Conservation (phyloP, 331 rosid genomes). For the Erythrophleum ivorense region DNA sequence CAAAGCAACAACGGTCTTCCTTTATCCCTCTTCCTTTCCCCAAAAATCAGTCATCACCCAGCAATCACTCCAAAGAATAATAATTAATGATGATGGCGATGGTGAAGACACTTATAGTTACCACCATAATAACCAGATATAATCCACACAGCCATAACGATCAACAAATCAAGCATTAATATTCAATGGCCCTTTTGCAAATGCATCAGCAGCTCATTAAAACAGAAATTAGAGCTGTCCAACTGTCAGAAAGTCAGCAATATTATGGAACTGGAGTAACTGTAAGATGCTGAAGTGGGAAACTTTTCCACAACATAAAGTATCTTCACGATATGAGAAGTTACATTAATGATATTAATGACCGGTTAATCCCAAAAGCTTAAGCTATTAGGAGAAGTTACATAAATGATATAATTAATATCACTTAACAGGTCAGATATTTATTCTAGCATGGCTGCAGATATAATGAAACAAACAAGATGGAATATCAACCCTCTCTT, state of each 20-base stretch:
- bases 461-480: neutral
- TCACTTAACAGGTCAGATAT: neutral
- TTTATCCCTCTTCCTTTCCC: neutral
- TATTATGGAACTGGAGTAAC: neutral
- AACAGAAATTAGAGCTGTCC: neutral
- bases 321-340: neutral
- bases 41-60: neutral
- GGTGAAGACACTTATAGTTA: neutral
- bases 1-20: neutral
- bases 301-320: neutral
- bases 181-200: neutral
- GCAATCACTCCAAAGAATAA: neutral
- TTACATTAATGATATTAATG: neutral
- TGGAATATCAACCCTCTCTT: neutral
- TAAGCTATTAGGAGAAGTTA: neutral
- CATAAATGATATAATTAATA: neutral
- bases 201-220: neutral
- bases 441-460: neutral
- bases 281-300: neutral
- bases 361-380: neutral
- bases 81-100: neutral
- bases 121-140: neutral
- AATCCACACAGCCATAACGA: neutral
- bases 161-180: neutral
- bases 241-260: slow-evolving; percentile 7